Percentiles rank a stretch among this genome's conserved stretches.
Evolutionary conservation across 306 rosid species (phyloP).

Genomic region (Vigna radiata): DNA sequence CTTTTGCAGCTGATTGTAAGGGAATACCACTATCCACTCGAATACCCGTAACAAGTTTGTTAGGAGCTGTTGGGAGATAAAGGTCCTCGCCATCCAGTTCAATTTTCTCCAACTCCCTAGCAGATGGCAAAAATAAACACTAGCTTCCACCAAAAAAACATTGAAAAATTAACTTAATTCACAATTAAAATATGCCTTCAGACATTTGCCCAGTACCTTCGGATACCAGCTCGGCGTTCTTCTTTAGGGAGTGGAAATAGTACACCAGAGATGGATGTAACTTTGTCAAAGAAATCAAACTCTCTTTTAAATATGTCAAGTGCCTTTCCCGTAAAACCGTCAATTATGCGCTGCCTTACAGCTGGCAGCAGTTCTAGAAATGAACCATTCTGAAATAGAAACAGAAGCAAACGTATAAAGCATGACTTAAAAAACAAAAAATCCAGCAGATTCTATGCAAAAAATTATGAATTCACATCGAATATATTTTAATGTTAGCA

Average conservation of each 20-base stretch:
- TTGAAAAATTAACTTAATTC: conserved; percentile 18
- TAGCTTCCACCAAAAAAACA: conserved; percentile 27
- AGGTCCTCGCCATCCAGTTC: conserved; percentile 87
- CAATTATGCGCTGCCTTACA: conserved; percentile 82
- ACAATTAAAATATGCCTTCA: conserved; percentile 53
- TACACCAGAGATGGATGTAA: conserved; percentile 93
- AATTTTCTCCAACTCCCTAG: conserved; percentile 95
- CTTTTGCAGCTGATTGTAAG: conserved; percentile 97
- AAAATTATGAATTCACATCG: conserved; percentile 20
- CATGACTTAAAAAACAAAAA: conserved; percentile 20
- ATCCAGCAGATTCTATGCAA: background rate
- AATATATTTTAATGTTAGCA: background rate
- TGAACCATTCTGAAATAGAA: conserved; percentile 73
- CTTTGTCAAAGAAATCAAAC: conserved; percentile 97
- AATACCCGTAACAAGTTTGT: conserved; percentile 87
- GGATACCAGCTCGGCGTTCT: conserved; percentile 91
- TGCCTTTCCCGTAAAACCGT: conserved; percentile 81
- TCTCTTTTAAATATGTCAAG: conserved; percentile 80
- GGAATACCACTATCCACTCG: conserved; percentile 96
- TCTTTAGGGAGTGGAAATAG: conserved; percentile 88
- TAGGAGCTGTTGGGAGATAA: conserved; percentile 91
- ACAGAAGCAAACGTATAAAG: conserved; percentile 39
- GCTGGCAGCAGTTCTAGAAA: conserved; percentile 82
- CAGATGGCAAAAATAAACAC: conserved; percentile 33
- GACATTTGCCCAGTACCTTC: conserved; percentile 58